Evolutionary conservation across 1,284 basidiomycete species (phyloP).

Genomic region (Puccinia horiana): DNA sequence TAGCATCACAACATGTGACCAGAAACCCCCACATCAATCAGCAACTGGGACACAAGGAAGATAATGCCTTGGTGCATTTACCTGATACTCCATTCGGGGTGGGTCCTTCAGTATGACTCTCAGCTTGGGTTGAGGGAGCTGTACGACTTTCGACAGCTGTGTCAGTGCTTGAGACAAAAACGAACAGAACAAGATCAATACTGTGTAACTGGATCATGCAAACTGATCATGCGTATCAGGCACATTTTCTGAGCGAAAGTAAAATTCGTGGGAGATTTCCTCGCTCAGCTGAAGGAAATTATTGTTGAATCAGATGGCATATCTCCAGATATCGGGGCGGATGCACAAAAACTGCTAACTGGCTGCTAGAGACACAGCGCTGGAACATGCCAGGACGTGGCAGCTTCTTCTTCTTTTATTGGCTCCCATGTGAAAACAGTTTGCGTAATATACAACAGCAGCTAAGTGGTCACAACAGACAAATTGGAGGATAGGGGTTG

Average conservation of each 20-base stretch:
- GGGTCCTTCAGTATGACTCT: neutral
- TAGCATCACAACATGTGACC: neutral
- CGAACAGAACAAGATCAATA: neutral
- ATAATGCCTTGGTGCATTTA: neutral
- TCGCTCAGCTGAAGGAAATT: neutral
- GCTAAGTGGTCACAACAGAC: neutral
- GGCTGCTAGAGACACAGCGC: neutral
- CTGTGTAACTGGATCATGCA: neutral
- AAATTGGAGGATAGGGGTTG: neutral
- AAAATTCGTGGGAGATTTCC: neutral
- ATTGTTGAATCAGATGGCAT: neutral
- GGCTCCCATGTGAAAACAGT: neutral
- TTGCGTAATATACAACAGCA: constrained; percentile 9
- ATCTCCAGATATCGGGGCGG: neutral
- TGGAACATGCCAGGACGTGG: neutral
- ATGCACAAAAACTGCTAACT: neutral
- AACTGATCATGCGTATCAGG: neutral
- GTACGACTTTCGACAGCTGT: neutral
- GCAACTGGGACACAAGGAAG: neutral
- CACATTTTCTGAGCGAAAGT: neutral
- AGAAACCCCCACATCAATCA: neutral
- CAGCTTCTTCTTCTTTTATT: neutral
- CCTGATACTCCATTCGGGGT: constrained; percentile 1
- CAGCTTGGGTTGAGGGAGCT: neutral
- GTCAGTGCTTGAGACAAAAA: neutral